phyloP scores from a whole-genome alignment of 176 grass and related monocot genomes.

The Avena atlantica region DNA sequence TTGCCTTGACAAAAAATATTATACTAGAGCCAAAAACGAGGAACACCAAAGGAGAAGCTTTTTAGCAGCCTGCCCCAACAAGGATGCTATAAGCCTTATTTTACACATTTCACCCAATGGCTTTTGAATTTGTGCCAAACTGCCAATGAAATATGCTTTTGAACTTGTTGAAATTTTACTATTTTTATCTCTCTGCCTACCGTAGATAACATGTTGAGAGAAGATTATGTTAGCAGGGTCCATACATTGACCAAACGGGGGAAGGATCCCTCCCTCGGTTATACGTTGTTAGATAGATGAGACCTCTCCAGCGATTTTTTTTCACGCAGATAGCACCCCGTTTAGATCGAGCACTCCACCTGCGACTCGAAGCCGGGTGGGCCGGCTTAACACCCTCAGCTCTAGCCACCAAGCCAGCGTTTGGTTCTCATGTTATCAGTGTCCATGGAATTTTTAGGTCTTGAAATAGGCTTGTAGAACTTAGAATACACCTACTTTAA shows the following conservation, averaged over 20 bases:
- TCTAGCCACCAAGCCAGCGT: no score
- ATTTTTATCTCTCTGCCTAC: not conserved
- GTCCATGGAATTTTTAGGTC: not conserved
- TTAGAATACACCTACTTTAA: constrained; percentile 1
- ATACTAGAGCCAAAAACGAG: not conserved
- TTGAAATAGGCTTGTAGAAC: not conserved
- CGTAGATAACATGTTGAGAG: constrained; percentile 1
- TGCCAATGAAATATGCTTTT: constrained; percentile 2
- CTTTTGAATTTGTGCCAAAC: not conserved
- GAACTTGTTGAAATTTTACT: not conserved
- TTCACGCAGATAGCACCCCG: no score
- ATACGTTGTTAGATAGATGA: no score
- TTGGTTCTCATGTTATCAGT: not conserved
- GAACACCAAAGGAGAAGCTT: not conserved
- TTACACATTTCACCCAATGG: not conserved
- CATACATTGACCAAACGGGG: not conserved
- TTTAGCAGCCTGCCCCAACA: not conserved
- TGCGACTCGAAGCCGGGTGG: no score
- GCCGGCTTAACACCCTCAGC: no score
- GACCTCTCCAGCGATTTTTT: no score
- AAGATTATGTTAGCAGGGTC: constrained; percentile 5
- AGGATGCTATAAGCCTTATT: not conserved
- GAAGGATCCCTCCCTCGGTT: no score
- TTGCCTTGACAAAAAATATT: not conserved
- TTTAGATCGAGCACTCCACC: no score